These are phyloP conservation scores for Lasiosphaeria ovina DNA, from an alignment of 495 filamentous ascomycete species.

Conservation along the genomic window DNA sequence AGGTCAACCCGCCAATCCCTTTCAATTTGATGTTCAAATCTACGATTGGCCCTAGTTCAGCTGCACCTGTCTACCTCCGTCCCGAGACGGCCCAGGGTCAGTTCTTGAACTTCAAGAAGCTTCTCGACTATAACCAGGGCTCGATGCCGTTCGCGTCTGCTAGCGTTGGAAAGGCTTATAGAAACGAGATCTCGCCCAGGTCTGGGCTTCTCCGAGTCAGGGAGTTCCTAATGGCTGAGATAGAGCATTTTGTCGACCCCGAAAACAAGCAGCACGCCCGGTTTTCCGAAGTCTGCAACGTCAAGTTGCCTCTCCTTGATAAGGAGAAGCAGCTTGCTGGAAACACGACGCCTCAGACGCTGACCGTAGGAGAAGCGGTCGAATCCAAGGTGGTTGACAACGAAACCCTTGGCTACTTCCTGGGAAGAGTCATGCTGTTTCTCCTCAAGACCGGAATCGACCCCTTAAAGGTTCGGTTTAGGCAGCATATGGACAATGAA, in stretches of 20 bases:
- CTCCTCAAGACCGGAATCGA: slow-evolving; percentile 61
- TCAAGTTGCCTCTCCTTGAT: slow-evolving; percentile 51
- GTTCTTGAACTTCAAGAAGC: slow-evolving; percentile 5
- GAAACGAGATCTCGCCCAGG: slow-evolving; percentile 1
- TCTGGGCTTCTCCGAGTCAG: slow-evolving; percentile 4
- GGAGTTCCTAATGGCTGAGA: slow-evolving; percentile 2
- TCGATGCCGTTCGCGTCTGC: slow-evolving; percentile 2
- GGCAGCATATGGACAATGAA: slow-evolving; percentile 71
- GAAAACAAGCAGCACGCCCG: slow-evolving; percentile 1
- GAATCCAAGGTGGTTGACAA: slow-evolving; percentile 60
- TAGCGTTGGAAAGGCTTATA: not conserved
- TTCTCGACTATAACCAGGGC: slow-evolving; percentile 2
- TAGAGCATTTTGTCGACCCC: slow-evolving; percentile 3
- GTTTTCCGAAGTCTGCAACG: not conserved
- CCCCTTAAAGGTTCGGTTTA: slow-evolving; percentile 59
- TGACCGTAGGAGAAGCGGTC: slow-evolving; percentile 61
- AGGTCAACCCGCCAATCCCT: not conserved
- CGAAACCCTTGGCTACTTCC: slow-evolving; percentile 69
- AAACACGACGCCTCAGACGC: slow-evolving; percentile 47
- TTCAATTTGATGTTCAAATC: slow-evolving; percentile 5
- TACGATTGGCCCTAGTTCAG: slow-evolving; percentile 4
- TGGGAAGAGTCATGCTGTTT: slow-evolving; percentile 62
- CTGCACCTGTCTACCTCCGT: not conserved
- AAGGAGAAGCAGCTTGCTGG: slow-evolving; percentile 52
- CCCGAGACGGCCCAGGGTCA: slow-evolving; percentile 3